phyloP scores from a whole-genome alignment of 805 yeast genomes.

The Candida sakaeoensis region DNA sequence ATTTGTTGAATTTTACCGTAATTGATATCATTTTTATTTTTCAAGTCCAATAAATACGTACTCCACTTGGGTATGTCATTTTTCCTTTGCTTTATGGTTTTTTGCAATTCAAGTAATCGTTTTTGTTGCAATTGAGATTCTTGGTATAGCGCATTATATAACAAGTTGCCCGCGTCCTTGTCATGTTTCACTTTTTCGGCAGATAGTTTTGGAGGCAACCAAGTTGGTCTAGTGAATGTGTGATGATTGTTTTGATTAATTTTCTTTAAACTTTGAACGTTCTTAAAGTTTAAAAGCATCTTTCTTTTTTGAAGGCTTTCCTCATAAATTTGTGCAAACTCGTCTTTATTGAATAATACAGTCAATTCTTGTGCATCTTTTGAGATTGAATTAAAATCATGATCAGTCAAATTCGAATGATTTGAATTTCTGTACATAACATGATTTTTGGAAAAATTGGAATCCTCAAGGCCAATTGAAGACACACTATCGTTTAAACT shows the following conservation, averaged over 20 bases:
- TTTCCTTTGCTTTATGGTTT: constrained; percentile 28
- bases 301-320: constrained; percentile 21
- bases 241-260: constrained; percentile 14
- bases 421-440: constrained; percentile 1
- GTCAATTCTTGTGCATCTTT: constrained; percentile 34
- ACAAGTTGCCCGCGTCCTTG: constrained; percentile 45
- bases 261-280: constrained; percentile 8
- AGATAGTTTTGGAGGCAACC: constrained; percentile 62
- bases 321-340: constrained; percentile 20
- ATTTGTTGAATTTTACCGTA: constrained; percentile 5
- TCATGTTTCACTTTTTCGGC: constrained; percentile 54
- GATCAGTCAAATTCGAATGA: constrained; percentile 1
- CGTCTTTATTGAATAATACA: constrained; percentile 24
- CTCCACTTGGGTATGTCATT: constrained; percentile 29
- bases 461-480: constrained; percentile 6
- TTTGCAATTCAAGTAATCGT: constrained; percentile 28
- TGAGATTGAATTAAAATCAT: constrained; percentile 18
- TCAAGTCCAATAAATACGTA: constrained; percentile 10
- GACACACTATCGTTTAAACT: constrained; percentile 16
- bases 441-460: too few relatives aligned
- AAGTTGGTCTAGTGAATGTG: constrained; percentile 56
- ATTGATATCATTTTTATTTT: constrained; percentile 1
- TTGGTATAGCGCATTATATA: constrained; percentile 36
- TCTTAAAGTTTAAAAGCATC: constrained; percentile 19
- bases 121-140: constrained; percentile 32